Percentiles rank a stretch among this genome's conserved stretches.
Conservation (phyloP, 306 rosid genomes). For the Corylus heterophylla region DNA sequence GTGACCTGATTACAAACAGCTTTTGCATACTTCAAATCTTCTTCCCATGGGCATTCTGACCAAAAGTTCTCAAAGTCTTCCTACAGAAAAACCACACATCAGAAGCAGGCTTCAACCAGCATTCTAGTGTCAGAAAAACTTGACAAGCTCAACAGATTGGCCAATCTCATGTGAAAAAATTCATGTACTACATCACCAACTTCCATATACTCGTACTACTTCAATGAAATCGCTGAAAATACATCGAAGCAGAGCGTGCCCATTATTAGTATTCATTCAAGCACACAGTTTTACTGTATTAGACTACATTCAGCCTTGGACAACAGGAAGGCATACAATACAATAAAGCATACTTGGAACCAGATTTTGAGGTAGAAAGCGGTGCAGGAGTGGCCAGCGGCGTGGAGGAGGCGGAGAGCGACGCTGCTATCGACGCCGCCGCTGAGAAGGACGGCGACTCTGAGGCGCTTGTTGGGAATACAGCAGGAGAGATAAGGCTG, state of each 20-base stretch:
- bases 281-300: background rate
- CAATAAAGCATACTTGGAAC: conserved; percentile 65
- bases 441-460: conserved; percentile 77
- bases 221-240: background rate
- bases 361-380: conserved; percentile 93
- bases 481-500: conserved; percentile 58
- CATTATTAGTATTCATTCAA: background rate
- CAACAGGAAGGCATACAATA: background rate
- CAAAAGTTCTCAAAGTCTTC: conserved; percentile 94
- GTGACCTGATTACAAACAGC: conserved; percentile 78
- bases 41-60: conserved; percentile 98
- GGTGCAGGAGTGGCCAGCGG: conserved; percentile 86
- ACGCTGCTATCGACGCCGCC: conserved; percentile 96
- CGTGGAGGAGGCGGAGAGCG: conserved; percentile 83
- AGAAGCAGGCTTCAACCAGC: background rate
- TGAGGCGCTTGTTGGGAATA: conserved; percentile 57
- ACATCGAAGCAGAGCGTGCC: background rate
- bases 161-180: background rate
- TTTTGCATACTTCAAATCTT: conserved; percentile 81
- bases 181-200: background rate
- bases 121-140: background rate
- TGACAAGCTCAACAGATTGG: background rate
- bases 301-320: background rate
- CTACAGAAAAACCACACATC: conserved; percentile 48
- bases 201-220: background rate